phyloP scores from a whole-genome alignment of 495 filamentous ascomycete genomes.

The Melanomma pulvis-pyrius region DNA sequence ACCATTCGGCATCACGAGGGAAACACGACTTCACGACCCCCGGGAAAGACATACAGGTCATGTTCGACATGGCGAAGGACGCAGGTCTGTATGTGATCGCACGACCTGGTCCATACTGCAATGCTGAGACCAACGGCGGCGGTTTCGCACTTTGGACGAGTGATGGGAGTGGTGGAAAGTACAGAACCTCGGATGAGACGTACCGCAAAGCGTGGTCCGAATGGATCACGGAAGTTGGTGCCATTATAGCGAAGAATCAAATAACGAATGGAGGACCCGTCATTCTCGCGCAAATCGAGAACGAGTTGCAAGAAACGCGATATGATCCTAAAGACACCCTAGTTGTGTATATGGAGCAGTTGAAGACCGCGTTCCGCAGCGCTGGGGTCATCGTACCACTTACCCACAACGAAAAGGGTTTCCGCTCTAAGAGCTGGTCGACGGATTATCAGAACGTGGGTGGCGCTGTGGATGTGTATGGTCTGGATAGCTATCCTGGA shows the following conservation, averaged over 20 bases:
- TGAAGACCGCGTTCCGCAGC: slow-evolving; percentile 51
- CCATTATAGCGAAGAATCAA: slow-evolving; percentile 54
- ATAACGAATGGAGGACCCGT: slow-evolving; percentile 58
- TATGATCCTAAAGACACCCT: slow-evolving; percentile 47
- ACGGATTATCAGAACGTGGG: slow-evolving; percentile 59
- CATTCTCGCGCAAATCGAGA: slow-evolving; percentile 58
- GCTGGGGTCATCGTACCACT: slow-evolving; percentile 58
- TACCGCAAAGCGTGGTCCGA: slow-evolving; percentile 52
- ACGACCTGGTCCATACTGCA: slow-evolving; percentile 62
- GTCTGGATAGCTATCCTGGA: slow-evolving; percentile 59
- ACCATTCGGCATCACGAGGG: slow-evolving; percentile 53
- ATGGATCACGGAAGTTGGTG: slow-evolving; percentile 52
- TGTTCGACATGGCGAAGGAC: slow-evolving; percentile 61
- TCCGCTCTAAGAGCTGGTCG: slow-evolving; percentile 56
- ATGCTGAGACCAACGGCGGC: slow-evolving; percentile 52
- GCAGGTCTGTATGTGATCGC: slow-evolving; percentile 61
- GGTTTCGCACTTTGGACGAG: slow-evolving; percentile 57
- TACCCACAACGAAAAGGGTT: slow-evolving; percentile 58
- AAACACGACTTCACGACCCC: slow-evolving; percentile 58
- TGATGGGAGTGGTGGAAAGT: slow-evolving; percentile 54
- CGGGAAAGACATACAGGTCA: slow-evolving; percentile 54
- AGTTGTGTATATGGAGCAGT: slow-evolving; percentile 57
- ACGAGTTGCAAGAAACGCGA: slow-evolving; percentile 53
- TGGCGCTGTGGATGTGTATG: slow-evolving; percentile 60
- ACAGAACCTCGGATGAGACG: slow-evolving; percentile 45